Evolutionary conservation across 2,329 filamentous ascomycete species (phyloP), one percentile per base, ranked within the genome.

Genomic region (Passalora sequoiae): DNA sequence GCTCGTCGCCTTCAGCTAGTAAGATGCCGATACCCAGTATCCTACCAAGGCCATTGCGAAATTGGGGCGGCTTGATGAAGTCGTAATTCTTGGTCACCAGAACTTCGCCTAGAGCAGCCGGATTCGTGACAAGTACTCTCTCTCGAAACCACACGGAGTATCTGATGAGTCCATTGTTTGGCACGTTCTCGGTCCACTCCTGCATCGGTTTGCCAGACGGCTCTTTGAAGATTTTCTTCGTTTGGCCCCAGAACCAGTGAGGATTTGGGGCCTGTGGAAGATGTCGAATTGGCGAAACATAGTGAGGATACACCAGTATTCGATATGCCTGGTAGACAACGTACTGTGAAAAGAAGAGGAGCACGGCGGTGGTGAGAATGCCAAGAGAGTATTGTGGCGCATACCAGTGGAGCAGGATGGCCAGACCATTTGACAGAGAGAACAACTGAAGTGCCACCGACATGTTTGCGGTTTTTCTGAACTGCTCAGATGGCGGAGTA

Each of bases 1-100:
- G 91, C 58, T 89, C 86, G 9, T 94, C 86, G n/a, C 89, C 89
- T 65, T 96, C 89, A 2, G 87, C 85, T 8, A 96, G 70, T 27
- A 96, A 67, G 10, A 91, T 69, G 7, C 86, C 85, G 9, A 82
- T 67, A 7, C 87, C 84, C 9, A 91, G 70, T 19, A 89, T 70
- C 16, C 78, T 73, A 1, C 75, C 77, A 3, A 91, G 67, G 1
- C 74, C 72, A 31, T 66, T 66, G 24, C 77, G 60, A n/a, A 74
- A 48, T n/a, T 67, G 62, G 7, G 41, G 42, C 0, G 72, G 72
- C 57, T 74, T 75, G 46, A 72, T 58, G 53, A 75, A 74, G 10
- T 74, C 70, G 50, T 75, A 75, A 40, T 67, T 74, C 48, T 71
- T 69, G 25, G 68, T 68, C 2, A 72, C 69, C 1, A 76, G 60